These are phyloP conservation scores for Penicillium sp. DNA, from an alignment of 2,329 filamentous ascomycete genomes.

Conservation along the genomic window DNA sequence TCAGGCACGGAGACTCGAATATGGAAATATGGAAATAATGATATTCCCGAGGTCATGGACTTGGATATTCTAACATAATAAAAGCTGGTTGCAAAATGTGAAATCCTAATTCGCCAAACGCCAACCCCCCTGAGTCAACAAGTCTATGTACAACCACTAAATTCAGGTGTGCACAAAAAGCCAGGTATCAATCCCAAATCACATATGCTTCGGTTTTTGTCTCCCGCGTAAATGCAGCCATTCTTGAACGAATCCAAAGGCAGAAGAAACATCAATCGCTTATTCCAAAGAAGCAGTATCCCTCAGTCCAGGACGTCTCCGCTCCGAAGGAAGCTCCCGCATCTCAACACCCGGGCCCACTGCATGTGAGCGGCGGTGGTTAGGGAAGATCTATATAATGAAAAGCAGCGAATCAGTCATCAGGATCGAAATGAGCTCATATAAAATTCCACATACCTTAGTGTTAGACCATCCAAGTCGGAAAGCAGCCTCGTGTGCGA, in stretches of 20 bases:
- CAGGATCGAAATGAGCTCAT: not conserved
- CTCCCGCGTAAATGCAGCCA: conserved; percentile 17
- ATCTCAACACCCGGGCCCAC: conserved; percentile 83
- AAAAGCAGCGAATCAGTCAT: conserved; percentile 1
- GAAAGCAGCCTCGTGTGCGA: conserved; percentile 94
- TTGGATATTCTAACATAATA: conserved; percentile 2
- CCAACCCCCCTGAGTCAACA: conserved; percentile 23
- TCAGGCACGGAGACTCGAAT: conserved; percentile 2
- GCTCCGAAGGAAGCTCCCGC: conserved; percentile 62
- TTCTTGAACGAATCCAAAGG: conserved; percentile 3
- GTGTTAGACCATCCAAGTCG: conserved; percentile 90
- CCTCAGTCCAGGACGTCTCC: conserved; percentile 57
- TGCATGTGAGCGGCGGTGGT: conserved; percentile 62
- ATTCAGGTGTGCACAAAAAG: conserved; percentile 14
- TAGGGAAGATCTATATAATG: conserved; percentile 55
- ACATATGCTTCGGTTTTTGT: conserved; percentile 25
- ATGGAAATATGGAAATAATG: not conserved
- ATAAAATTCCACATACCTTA: conserved; percentile 62
- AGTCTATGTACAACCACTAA: conserved; percentile 38
- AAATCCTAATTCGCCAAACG: conserved; percentile 32
- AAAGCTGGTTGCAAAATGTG: conserved; percentile 13
- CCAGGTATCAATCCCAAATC: conserved; percentile 19
- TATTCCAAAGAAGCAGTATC: conserved; percentile 70
- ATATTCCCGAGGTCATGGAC: not conserved
- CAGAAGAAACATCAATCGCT: conserved; percentile 13